These are phyloP conservation scores for Rhinocladiella similis DNA, from an alignment of 2,329 filamentous ascomycete species.

Conservation along the genomic window DNA sequence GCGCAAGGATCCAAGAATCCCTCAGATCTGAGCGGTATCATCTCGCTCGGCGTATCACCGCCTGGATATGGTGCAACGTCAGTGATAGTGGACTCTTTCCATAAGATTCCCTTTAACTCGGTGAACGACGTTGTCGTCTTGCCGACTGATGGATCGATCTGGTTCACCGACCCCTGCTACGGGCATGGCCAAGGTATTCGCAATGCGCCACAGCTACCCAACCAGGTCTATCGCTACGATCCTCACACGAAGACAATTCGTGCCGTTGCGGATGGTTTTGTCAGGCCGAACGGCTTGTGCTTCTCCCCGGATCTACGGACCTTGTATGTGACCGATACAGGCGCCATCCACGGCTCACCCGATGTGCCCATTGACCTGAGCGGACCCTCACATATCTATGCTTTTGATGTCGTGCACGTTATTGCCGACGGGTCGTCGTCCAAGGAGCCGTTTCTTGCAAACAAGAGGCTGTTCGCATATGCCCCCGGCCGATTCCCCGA, in stretches of 20 bases:
- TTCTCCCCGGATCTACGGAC: conserved; percentile 41
- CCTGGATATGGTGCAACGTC: background rate
- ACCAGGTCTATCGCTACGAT: conserved; percentile 40
- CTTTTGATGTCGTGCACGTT: conserved; percentile 41
- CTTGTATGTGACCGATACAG: conserved; percentile 43
- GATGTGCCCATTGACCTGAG: no score
- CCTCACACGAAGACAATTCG: conserved; percentile 34
- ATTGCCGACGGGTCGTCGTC: conserved; percentile 11
- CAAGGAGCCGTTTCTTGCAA: conserved; percentile 42
- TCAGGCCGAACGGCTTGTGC: conserved; percentile 42
- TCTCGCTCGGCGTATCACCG: background rate
- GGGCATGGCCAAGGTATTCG: conserved; percentile 37
- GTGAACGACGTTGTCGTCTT: conserved; percentile 40
- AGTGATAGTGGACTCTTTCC: conserved; percentile 4
- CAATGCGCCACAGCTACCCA: conserved; percentile 35
- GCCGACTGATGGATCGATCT: conserved; percentile 39
- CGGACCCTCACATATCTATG: conserved; percentile 30
- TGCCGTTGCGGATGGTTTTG: conserved; percentile 40
- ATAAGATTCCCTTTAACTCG: conserved; percentile 34
- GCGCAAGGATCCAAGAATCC: conserved; percentile 38
- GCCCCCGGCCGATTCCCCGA: conserved; percentile 49
- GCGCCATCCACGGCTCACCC: conserved; percentile 27
- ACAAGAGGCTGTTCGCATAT: conserved; percentile 56
- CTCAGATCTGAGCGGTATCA: background rate
- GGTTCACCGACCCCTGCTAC: conserved; percentile 43